These are phyloP conservation scores for Dipteronia sinensis DNA, from an alignment of 345 rosid species.

Conservation along the genomic window DNA sequence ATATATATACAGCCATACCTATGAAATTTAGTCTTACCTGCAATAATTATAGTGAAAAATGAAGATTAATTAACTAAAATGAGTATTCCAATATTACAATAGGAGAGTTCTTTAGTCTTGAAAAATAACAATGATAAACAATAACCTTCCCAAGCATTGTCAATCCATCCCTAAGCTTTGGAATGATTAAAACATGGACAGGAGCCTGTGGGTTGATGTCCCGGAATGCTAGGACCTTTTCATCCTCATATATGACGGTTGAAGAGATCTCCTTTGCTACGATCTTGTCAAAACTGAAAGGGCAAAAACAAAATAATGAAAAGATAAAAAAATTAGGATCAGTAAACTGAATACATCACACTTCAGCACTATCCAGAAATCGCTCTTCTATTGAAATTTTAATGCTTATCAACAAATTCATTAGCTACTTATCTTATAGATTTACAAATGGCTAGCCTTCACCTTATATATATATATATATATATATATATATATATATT, in stretches of 20 bases:
- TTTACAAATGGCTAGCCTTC: background rate
- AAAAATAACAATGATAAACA: background rate
- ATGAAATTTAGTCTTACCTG: background rate
- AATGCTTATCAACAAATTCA: background rate
- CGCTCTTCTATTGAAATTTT: background rate
- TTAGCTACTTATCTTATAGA: background rate
- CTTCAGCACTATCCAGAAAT: background rate
- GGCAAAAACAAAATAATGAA: background rate
- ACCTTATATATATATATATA: background rate
- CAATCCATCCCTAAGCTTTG: constrained; percentile 82
- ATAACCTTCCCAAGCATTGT: constrained; percentile 71
- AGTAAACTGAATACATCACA: constrained; percentile 3
- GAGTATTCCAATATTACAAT: background rate
- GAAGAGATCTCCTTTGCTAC: constrained; percentile 87
- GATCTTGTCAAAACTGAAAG: constrained; percentile 82
- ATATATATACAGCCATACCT: background rate
- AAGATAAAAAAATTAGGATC: no score
- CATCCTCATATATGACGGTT: constrained; percentile 86
- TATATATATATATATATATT: background rate
- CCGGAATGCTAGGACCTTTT: constrained; percentile 83
- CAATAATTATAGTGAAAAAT: background rate
- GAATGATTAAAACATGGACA: constrained; percentile 87
- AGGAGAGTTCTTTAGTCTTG: background rate
- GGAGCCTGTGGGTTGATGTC: constrained; percentile 87
- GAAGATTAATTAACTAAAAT: background rate